phyloP scores from a whole-genome alignment of 192 early-diverging fungal genomes.

The Backusella liffmaniae region DNA sequence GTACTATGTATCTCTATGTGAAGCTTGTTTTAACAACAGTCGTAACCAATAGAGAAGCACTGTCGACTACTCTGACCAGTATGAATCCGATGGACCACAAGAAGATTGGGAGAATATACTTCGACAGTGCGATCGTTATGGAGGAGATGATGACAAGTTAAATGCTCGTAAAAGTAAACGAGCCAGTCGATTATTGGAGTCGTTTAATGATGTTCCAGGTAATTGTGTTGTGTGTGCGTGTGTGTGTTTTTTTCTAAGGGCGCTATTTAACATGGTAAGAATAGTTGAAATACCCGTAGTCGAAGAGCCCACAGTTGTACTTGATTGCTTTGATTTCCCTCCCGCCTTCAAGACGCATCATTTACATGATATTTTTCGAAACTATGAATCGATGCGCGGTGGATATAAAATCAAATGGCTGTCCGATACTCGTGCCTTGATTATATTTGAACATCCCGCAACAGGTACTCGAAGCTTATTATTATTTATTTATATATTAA shows the following conservation, averaged over 20 bases:
- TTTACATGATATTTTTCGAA: conserved; percentile 63
- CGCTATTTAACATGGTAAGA: background rate
- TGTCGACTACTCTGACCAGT: conserved; percentile 1
- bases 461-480: conserved; percentile 42
- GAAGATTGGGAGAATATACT: conserved; percentile 40
- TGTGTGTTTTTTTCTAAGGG: too few species aligned
- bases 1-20: background rate
- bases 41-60: background rate
- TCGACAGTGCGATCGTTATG: conserved; percentile 32
- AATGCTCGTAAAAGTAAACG: conserved; percentile 22
- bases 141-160: conserved; percentile 10
- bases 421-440: conserved; percentile 64
- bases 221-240: background rate
- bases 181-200: conserved; percentile 27
- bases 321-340: conserved; percentile 64
- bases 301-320: conserved; percentile 43
- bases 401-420: conserved; percentile 75
- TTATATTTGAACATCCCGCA: conserved; percentile 65
- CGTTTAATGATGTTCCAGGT: conserved; percentile 27
- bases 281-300: conserved; percentile 24
- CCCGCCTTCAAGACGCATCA: conserved; percentile 66
- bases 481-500: background rate
- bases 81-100: conserved; percentile 6
- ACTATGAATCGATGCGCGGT: conserved; percentile 58
- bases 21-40: background rate